phyloP scores from a whole-genome alignment of 2,329 filamentous ascomycete species.

The Aspergillus floridensis region DNA sequence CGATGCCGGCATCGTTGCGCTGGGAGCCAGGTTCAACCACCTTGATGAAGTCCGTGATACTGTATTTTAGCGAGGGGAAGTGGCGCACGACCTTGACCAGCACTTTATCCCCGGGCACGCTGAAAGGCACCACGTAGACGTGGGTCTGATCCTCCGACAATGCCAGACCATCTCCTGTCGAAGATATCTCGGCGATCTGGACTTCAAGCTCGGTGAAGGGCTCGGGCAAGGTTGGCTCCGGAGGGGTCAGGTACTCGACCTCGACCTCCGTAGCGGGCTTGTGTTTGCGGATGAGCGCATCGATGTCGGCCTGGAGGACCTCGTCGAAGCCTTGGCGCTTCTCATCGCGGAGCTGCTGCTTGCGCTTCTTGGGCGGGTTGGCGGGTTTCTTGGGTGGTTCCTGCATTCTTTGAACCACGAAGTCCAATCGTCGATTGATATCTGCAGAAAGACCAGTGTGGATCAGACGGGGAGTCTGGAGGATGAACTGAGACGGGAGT shows the following conservation, averaged over 20 bases:
- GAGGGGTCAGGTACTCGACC: conserved; percentile 13
- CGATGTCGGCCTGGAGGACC: conserved; percentile 63
- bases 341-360: conserved; percentile 57
- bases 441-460: conserved; percentile 9
- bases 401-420: conserved; percentile 24
- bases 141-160: conserved; percentile 63
- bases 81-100: conserved; percentile 77
- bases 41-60: conserved; percentile 76
- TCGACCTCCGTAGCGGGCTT: conserved; percentile 15
- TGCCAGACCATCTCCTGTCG: conserved; percentile 87
- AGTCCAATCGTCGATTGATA: conserved; percentile 23
- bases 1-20: conserved; percentile 73
- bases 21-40: conserved; percentile 70
- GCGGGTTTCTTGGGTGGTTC: conserved; percentile 25
- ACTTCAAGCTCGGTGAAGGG: conserved; percentile 75
- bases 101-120: conserved; percentile 78
- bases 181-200: conserved; percentile 77
- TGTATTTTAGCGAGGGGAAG: conserved; percentile 63
- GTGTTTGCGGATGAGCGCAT: conserved; percentile 39
- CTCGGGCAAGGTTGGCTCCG: conserved; percentile 54
- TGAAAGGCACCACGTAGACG: conserved; percentile 85
- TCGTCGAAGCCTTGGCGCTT: conserved; percentile 65
- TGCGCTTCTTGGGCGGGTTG: conserved; percentile 28
- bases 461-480: conserved; percentile 8
- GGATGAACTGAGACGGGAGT: conserved; percentile 2